Evolutionary conservation across 2,329 filamentous ascomycete genomes (phyloP), one percentile per base, ranked within the genome.

Genomic region (Exophiala sp.): DNA sequence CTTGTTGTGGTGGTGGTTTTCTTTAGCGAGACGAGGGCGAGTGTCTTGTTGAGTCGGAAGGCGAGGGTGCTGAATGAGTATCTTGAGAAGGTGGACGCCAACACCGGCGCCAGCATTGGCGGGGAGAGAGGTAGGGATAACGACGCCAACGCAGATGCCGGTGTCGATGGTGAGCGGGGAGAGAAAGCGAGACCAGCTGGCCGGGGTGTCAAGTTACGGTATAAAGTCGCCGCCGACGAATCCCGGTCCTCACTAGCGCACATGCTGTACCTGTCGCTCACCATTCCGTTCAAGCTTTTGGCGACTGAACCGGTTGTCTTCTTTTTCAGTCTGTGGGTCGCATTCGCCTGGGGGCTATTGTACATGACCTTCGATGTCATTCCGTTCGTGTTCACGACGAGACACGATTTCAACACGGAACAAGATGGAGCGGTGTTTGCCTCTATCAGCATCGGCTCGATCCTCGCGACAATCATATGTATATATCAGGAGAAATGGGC

Each of bases 291-390:
- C 74, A 73, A 75, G 47, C 68, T 88, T 74, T 72, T 87, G 6
- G 64, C 83, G 38, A 77, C 78, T 1, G 84, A 87, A 61, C 83
- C 84, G 2, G 84, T 87, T 35, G 78, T 86, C 1, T 76, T 78
- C 9, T 81, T 84, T 50, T 96, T 96, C 74, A 90, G 87, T 0
- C 76, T 95, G 0, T 96, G 91, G 91, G 86, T 91, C 1, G 80
- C 89, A 0, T 96, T 96, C 69, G 86, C 86, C 16, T 96, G 91
- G 91, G 90, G 87, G 0, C 81, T 95, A 0, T 80, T 96, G 0
- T 96, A 96, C 69, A 75, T 96, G 14, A 89, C 87, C 10, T 92
- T 96, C 62, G 83, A 83, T 11, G 87, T 89, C 1, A 82, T 96
- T 4, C 89, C 91, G 0, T 78, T 94, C 3, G 84, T 95, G 20